A percentile compares a stretch with the other conserved stretches of the same genome.
These are phyloP conservation scores for Phytophthora sp. DNA, from an alignment of 352 stramenopile genomes.

Conservation along the genomic window DNA sequence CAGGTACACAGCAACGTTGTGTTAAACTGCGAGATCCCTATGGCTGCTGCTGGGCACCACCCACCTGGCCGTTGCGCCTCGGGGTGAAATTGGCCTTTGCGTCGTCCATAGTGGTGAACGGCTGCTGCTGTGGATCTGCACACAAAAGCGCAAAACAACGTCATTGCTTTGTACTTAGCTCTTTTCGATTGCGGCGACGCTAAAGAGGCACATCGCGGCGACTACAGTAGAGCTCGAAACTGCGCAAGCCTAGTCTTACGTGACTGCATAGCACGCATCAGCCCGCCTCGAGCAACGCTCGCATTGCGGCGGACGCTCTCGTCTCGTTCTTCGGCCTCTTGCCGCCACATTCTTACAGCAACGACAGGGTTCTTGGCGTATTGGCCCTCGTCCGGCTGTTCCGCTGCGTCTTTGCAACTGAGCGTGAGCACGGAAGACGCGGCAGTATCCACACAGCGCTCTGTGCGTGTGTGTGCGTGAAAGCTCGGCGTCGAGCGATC, in stretches of 20 bases:
- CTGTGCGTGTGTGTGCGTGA: background rate
- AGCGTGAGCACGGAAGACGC: background rate
- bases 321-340: background rate
- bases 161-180: slow-evolving; percentile 17
- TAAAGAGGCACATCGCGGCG: background rate
- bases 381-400: background rate
- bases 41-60: background rate
- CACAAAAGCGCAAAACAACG: slow-evolving; percentile 12
- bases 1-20: background rate
- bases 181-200: background rate
- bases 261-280: too few species aligned
- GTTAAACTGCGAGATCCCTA: too few species aligned
- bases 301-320: background rate
- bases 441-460: background rate
- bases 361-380: slow-evolving; percentile 11
- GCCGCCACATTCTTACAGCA: slow-evolving; percentile 16
- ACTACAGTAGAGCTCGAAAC: too few species aligned
- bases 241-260: too few species aligned
- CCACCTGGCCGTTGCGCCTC: slow-evolving; percentile 5
- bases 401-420: slow-evolving; percentile 20
- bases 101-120: background rate
- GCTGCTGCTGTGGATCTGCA: slow-evolving; percentile 2
- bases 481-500: too few species aligned
- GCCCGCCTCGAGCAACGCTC: slow-evolving; percentile 23
- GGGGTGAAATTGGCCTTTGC: background rate